Evolutionary conservation across 1,139 yeast species (phyloP), one percentile per base, ranked within the genome.

Genomic region (Saccharomycopsis phalli): DNA sequence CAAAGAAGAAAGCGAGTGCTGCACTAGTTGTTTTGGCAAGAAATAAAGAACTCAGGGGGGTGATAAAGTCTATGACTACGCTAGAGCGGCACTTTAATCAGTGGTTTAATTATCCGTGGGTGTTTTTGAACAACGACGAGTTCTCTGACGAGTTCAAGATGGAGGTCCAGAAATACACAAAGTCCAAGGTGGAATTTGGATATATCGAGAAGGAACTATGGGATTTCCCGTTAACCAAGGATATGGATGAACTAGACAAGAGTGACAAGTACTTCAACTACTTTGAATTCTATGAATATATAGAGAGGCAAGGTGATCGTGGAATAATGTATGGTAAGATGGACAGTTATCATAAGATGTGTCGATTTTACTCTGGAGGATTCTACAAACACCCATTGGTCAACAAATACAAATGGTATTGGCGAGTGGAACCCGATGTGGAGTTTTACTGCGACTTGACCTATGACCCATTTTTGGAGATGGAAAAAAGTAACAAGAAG

Each of bases 381-480:
- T 87, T 87, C 55, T 83, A 74, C 62, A 71, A 76, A 48, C 94
- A 80, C 57, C 81, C 80, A 3, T 57, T 81, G 47, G 76, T 88
- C 37, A 65, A 57, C 42, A 67, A 74, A 43, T 69, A 75, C 47
- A 86, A 84, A 47, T 87, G 94, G 93, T 87, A 86, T 61, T 87
- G 96, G 95, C 68, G 96, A 41, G 86, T 88, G 7, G 96, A 88
- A 58, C 96, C 96, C 2, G 80, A 81, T 49, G 91, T 88, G 34
- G 80, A 83, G 49, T 87, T 83, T 57, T 86, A 69, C 55, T 88
- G 97, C 60, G 96, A 87, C 57, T 62, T 86, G 38, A 81, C 95
- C 0, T 86, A 87, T 60, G 96, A 88, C 59, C 95, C 95, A 16
- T 88, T 88, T 55, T 52, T 70, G 20, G 87, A 81, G 53, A 84